A percentile compares a stretch with the other conserved stretches of the same genome.
These are phyloP conservation scores for Phallus indusiatus DNA, from an alignment of 768 basidiomycete genomes.

Conservation along the genomic window DNA sequence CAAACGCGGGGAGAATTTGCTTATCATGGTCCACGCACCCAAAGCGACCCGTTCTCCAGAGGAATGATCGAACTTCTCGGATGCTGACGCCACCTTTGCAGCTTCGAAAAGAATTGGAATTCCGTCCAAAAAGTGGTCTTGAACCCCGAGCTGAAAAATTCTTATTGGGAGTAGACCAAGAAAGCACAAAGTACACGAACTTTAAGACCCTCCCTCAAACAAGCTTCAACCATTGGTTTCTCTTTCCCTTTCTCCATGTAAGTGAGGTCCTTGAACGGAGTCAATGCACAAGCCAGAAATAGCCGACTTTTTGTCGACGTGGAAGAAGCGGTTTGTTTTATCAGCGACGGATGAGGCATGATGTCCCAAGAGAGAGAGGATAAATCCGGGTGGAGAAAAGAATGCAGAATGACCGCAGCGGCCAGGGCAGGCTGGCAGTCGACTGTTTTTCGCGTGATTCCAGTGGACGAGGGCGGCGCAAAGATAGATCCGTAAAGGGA, in stretches of 20 bases:
- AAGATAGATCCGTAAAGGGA: slow-evolving; percentile 64
- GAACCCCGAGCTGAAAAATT: slow-evolving; percentile 43
- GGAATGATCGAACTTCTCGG: slow-evolving; percentile 27
- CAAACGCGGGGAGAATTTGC: neutral
- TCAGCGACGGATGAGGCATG: slow-evolving; percentile 38
- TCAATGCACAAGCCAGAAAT: slow-evolving; percentile 71
- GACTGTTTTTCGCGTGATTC: slow-evolving; percentile 17
- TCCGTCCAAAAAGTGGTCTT: slow-evolving; percentile 70
- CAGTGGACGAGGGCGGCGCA: slow-evolving; percentile 37
- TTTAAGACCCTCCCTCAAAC: slow-evolving; percentile 78
- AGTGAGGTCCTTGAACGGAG: slow-evolving; percentile 53
- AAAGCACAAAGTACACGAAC: slow-evolving; percentile 13
- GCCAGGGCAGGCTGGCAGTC: slow-evolving; percentile 34
- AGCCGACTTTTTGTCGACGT: slow-evolving; percentile 44
- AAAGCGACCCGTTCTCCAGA: slow-evolving; percentile 45
- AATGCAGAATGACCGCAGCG: slow-evolving; percentile 50
- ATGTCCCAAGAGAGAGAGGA: slow-evolving; percentile 19
- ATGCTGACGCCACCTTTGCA: slow-evolving; percentile 31
- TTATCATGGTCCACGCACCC: slow-evolving; percentile 30
- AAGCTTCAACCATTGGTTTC: slow-evolving; percentile 51
- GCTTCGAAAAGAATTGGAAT: slow-evolving; percentile 59
- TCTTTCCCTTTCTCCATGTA: slow-evolving; percentile 62
- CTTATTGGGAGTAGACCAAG: neutral
- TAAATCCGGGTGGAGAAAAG: slow-evolving; percentile 16
- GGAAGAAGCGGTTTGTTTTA: slow-evolving; percentile 27